Evolutionary conservation across 208 protist genomes (phyloP).

Genomic region (Naegleria lovaniensis): DNA sequence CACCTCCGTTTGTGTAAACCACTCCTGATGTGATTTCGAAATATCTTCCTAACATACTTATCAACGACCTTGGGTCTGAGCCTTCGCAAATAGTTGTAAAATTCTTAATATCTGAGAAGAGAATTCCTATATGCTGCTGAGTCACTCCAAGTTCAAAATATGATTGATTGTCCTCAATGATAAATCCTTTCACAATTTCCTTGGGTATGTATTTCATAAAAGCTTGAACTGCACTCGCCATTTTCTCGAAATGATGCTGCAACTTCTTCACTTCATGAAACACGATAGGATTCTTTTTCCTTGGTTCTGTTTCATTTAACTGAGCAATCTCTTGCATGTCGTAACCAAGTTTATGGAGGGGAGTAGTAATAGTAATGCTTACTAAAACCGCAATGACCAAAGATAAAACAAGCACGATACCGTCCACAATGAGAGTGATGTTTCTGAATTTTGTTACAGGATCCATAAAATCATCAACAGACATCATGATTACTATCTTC

Average conservation of each 20-base stretch:
- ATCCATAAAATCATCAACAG: not conserved
- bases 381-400: not conserved
- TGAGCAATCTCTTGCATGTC: not conserved
- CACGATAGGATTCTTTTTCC: not conserved
- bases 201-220: constrained; percentile 8
- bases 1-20: not conserved
- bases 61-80: not conserved
- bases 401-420: not conserved
- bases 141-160: not conserved
- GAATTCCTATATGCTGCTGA: not conserved
- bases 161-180: not conserved
- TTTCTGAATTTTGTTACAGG: not conserved
- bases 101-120: constrained; percentile 7
- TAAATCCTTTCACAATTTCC: not conserved
- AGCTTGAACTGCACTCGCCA: not conserved
- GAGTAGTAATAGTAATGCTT: not conserved
- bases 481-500: not conserved
- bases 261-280: not conserved
- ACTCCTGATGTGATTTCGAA: not conserved
- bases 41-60: not conserved
- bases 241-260: not conserved
- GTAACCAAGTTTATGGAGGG: not conserved
- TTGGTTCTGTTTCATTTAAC: not conserved
- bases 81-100: not conserved
- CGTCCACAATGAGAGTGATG: not conserved